Conservation (phyloP, 441 rosid genomes). For the Mallotus japonicus region DNA sequence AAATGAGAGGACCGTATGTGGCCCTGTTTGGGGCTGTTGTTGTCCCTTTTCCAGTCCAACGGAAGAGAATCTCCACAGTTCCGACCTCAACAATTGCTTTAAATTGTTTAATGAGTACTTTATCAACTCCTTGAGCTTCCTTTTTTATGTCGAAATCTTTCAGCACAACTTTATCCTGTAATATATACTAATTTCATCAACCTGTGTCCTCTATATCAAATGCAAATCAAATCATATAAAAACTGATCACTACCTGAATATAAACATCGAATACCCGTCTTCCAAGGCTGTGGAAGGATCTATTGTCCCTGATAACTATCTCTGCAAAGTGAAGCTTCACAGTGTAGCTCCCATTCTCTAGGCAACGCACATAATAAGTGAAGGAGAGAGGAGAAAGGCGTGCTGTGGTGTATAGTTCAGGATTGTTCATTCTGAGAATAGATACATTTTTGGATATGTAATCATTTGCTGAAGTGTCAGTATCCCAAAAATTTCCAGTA, state of each 20-base stretch:
- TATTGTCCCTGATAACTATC: conserved; percentile 19
- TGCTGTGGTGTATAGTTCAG: conserved; percentile 17
- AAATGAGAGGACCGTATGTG: conserved; percentile 27
- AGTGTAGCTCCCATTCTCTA: conserved; percentile 20
- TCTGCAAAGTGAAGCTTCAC: conserved; percentile 34
- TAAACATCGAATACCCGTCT: conserved; percentile 28
- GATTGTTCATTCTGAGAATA: conserved; percentile 22
- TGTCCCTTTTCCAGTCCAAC: conserved; percentile 25
- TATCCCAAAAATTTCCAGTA: background rate
- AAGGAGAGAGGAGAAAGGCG: conserved; percentile 28
- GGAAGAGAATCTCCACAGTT: no score
- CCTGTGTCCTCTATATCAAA: background rate
- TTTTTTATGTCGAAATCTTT: conserved; percentile 28
- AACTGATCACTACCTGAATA: conserved; percentile 20
- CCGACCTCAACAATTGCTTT: conserved; percentile 23
- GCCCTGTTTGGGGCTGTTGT: conserved; percentile 15
- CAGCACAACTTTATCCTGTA: conserved; percentile 19
- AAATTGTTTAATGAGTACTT: conserved; percentile 10
- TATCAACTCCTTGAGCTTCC: conserved; percentile 25
- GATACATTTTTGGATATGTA: conserved; percentile 28
- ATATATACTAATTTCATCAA: background rate
- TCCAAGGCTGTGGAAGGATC: conserved; percentile 20
- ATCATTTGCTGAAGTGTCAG: background rate
- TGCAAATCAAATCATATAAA: background rate
- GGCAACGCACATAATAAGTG: conserved; percentile 23